These are phyloP conservation scores for Epipyxis sp. DNA, from an alignment of 108 stramenopile genomes.

Conservation along the genomic window DNA sequence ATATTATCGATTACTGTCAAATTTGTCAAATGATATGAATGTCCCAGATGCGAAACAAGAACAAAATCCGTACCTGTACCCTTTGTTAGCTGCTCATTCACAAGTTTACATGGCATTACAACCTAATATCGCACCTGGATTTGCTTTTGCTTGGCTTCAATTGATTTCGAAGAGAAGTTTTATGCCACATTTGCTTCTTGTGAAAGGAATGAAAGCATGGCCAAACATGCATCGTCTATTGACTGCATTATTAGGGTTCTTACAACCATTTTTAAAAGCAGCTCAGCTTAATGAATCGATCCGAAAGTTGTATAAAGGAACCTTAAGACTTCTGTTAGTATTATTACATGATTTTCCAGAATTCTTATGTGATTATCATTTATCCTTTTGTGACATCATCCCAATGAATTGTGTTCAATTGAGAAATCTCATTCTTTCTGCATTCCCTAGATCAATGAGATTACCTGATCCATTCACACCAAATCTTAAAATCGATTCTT, in stretches of 20 bases:
- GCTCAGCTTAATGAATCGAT: not conserved
- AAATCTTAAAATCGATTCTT: constrained; percentile 91
- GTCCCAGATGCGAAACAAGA: constrained; percentile 61
- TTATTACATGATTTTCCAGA: constrained; percentile 97
- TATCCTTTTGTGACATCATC: constrained; percentile 94
- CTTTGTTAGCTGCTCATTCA: constrained; percentile 80
- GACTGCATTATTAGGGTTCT: constrained; percentile 82
- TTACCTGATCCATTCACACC: constrained; percentile 98
- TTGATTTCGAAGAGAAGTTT: constrained; percentile 91
- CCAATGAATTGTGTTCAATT: constrained; percentile 96
- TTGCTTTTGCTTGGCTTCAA: constrained; percentile 97
- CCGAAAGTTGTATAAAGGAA: constrained; percentile 62
- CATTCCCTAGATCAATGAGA: constrained; percentile 90
- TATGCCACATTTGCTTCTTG: constrained; percentile 84
- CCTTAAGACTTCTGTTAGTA: constrained; percentile 87
- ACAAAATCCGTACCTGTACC: constrained; percentile 34
- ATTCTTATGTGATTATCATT: constrained; percentile 89
- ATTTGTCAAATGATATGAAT: constrained; percentile 86
- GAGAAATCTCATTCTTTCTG: constrained; percentile 90
- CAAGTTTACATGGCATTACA: constrained; percentile 87
- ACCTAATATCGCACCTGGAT: constrained; percentile 84
- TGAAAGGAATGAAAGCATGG: constrained; percentile 86
- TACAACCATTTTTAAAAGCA: constrained; percentile 78
- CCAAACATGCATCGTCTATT: constrained; percentile 87
- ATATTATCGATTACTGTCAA: constrained; percentile 90